Base-by-base conservation (phyloP, 2,329 filamentous ascomycete genomes). In the Arthrobotrys conoides region DNA sequence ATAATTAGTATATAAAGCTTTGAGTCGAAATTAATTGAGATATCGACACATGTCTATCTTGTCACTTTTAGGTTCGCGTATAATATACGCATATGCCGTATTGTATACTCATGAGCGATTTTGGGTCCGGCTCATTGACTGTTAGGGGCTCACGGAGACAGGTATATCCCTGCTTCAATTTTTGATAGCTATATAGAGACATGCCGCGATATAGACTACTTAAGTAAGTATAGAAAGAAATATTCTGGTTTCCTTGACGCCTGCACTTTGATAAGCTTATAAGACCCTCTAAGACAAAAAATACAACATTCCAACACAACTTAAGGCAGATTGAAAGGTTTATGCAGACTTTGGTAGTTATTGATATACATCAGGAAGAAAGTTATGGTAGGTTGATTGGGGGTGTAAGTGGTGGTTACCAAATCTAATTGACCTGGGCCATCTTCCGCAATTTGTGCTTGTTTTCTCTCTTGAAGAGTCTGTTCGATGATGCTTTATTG, bases 401-500 rank as follows among this genome's bases (percentile, higher is more conserved):
- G 51, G 5, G 12, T n/a, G 5, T 38, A 18, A 41, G 20, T 6
- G 18, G 4, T 14, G 5, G 14, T 41, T 22, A 44, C 6, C 12
- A n/a, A 44, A 12, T 27, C 8, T 61, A 61, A 22, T 30, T 20
- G 4, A 2, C 36, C 12, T 44, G 36, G 24, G 57, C 57, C 18
- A 61, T 18, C 12, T 22, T 24, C n/a, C 48, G 46, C 14, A 38
- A 22, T 33, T 30, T 61, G 10, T 49, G 22, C 14, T 36, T 69
- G 12, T 49, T 41, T 10, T 68, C 38, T 38, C 67, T 77, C 51
- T 66, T 71, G 33, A 77, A 71, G 14, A 77, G 49, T 18, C 73
- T 51, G 2, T 38, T 49, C 9, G 61, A 10, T 12, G 73, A 27
- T 48, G 27, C 51, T 20, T 33, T 24, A 38, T 67, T 68, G 3